Evolutionary conservation across 1,139 yeast species (phyloP).

Genomic region (Hyphopichia burtonii): DNA sequence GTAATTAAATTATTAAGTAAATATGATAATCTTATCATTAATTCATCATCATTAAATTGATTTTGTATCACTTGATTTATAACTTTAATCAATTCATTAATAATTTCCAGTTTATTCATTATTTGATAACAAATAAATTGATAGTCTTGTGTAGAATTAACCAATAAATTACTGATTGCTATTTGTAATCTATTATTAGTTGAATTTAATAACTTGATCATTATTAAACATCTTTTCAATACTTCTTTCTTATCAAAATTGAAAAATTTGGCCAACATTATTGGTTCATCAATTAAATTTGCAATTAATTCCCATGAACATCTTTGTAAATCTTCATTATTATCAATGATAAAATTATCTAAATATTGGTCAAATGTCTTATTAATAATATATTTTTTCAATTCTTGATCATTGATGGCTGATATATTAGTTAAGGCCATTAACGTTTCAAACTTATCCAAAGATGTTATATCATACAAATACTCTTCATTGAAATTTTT

Average conservation of each 20-base stretch:
- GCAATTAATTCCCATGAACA: conserved; percentile 50
- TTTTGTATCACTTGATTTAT: conserved; percentile 23
- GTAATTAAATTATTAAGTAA: conserved; percentile 31
- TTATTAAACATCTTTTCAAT: conserved; percentile 30
- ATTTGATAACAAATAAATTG: conserved; percentile 42
- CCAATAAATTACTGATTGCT: conserved; percentile 46
- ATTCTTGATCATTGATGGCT: conserved; percentile 20
- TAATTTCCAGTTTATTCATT: conserved; percentile 20
- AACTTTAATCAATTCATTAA: conserved; percentile 21
- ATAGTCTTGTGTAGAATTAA: conserved; percentile 49
- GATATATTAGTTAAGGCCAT: conserved; percentile 52
- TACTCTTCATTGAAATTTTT: conserved; percentile 13
- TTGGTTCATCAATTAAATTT: conserved; percentile 45
- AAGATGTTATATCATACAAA: conserved; percentile 25
- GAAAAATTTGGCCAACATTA: conserved; percentile 49
- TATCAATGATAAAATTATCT: conserved; percentile 39
- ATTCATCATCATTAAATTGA: conserved; percentile 28
- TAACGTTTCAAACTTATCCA: conserved; percentile 45
- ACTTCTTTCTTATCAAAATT: conserved; percentile 31
- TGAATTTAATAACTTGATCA: conserved; percentile 42
- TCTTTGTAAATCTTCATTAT: conserved; percentile 38
- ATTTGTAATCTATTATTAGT: conserved; percentile 36
- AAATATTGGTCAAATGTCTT: conserved; percentile 33
- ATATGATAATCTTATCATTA: conserved; percentile 37
- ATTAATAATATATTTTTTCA: conserved; percentile 32